Conservation (phyloP, 176 grass and related monocot genomes). For the Pharus latifolius region DNA sequence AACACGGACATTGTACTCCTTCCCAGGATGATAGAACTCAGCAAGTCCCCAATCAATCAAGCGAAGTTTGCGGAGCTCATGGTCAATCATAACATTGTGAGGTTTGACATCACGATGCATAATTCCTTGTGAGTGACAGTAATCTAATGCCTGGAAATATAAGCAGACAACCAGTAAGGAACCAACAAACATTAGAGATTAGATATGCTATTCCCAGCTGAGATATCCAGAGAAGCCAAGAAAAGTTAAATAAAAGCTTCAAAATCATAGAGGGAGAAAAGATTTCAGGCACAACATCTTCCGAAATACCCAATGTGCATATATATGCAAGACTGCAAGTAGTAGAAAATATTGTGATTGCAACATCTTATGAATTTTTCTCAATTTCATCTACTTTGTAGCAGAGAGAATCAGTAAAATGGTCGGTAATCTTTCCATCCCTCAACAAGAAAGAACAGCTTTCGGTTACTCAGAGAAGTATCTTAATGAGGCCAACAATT, state of each 20-base stretch:
- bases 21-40: constrained; percentile 67
- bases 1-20: constrained; percentile 72
- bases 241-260: background rate
- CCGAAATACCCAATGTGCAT: background rate
- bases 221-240: background rate
- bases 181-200: background rate
- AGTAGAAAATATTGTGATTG: background rate
- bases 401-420: background rate
- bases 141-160: constrained; percentile 50
- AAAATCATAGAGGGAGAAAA: background rate
- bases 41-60: constrained; percentile 79
- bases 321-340: background rate
- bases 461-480: background rate
- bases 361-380: background rate
- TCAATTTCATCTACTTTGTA: background rate
- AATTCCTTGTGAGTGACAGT: constrained; percentile 79
- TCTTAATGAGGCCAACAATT: background rate
- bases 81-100: constrained; percentile 80
- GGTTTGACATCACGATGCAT: constrained; percentile 84
- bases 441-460: background rate
- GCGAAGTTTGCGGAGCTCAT: constrained; percentile 63
- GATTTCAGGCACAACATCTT: background rate
- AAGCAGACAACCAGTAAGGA: constrained; percentile 3
- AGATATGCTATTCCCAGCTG: background rate
- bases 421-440: background rate